A percentile compares a stretch with the other conserved stretches of the same genome.
Evolutionary conservation across 2,329 filamentous ascomycete genomes (phyloP).

Genomic region (Neonectria sp.): DNA sequence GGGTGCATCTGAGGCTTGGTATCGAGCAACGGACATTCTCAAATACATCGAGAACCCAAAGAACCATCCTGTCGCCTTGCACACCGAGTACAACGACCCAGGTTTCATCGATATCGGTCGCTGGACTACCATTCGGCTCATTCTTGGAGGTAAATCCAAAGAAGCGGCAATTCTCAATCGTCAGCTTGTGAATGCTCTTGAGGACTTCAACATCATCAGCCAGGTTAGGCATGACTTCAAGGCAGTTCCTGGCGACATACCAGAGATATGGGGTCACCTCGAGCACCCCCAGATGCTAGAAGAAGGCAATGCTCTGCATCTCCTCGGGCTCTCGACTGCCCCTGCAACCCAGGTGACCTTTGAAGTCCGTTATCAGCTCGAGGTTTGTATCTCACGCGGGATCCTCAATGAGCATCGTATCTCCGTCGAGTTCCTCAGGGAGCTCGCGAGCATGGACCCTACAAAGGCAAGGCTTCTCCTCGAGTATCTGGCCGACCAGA

Average conservation of each 20-base stretch:
- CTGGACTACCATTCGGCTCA: conserved; percentile 70
- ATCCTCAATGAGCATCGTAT: conserved; percentile 84
- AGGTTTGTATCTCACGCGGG: conserved; percentile 90
- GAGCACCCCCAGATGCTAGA: conserved; percentile 41
- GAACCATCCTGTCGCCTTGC: conserved; percentile 57
- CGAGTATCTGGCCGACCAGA: conserved; percentile 79
- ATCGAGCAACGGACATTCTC: conserved; percentile 63
- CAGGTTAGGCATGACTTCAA: conserved; percentile 59
- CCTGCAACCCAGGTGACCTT: conserved; percentile 70
- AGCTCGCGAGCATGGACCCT: conserved; percentile 63
- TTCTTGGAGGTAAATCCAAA: conserved; percentile 50
- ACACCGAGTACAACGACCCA: conserved; percentile 52
- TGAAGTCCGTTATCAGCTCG: conserved; percentile 87
- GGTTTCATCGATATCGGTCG: conserved; percentile 67
- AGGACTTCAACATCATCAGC: conserved; percentile 80
- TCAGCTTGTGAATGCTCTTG: conserved; percentile 67
- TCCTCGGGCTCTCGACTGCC: conserved; percentile 42
- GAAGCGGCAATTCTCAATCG: conserved; percentile 53
- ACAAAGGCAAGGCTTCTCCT: conserved; percentile 76
- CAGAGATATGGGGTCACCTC: conserved; percentile 51
- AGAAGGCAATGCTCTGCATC: conserved; percentile 46
- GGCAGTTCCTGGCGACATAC: conserved; percentile 46
- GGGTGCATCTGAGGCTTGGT: conserved; percentile 62
- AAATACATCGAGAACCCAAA: conserved; percentile 52
- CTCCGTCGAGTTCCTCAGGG: conserved; percentile 74